These are phyloP conservation scores for Alectoria sarmentosa DNA, from an alignment of 495 filamentous ascomycete species.

Conservation along the genomic window DNA sequence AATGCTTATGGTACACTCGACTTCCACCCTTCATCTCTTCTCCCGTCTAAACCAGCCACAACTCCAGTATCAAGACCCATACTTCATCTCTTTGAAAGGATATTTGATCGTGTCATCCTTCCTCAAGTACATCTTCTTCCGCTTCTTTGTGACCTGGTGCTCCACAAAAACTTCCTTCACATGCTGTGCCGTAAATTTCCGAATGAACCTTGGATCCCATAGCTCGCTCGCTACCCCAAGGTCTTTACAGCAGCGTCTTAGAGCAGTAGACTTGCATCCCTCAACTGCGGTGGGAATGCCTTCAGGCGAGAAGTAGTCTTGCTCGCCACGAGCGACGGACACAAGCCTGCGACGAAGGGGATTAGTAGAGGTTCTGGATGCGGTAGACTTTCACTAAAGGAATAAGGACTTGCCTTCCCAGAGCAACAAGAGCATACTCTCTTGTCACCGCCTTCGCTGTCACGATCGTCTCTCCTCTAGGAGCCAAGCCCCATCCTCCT, in stretches of 20 bases:
- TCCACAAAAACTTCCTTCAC: slow-evolving; percentile 74
- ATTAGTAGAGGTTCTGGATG: not conserved
- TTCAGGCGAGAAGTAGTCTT: slow-evolving; percentile 86
- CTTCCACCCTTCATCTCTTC: not conserved
- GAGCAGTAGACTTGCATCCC: slow-evolving; percentile 92
- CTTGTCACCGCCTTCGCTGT: slow-evolving; percentile 82
- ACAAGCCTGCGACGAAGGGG: slow-evolving; percentile 56
- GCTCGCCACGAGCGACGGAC: slow-evolving; percentile 87
- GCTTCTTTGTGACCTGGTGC: slow-evolving; percentile 79
- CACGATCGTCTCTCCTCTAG: slow-evolving; percentile 83
- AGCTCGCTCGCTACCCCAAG: slow-evolving; percentile 90
- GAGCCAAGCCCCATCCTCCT: slow-evolving; percentile 90
- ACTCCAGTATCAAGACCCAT: slow-evolving; percentile 14
- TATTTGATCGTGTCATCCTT: slow-evolving; percentile 77
- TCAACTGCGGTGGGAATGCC: slow-evolving; percentile 96
- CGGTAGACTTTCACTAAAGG: not conserved
- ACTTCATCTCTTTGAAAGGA: slow-evolving; percentile 67
- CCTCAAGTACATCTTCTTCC: slow-evolving; percentile 75
- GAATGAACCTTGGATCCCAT: slow-evolving; percentile 93
- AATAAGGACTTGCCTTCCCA: slow-evolving; percentile 78
- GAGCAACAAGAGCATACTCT: slow-evolving; percentile 87
- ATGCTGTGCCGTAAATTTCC: slow-evolving; percentile 57
- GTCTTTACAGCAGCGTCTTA: slow-evolving; percentile 97
- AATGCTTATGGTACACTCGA: slow-evolving; percentile 10
- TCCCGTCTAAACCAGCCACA: not conserved